phyloP scores from a whole-genome alignment of 129 eudicot species.

The carrot (Daucus carota) region DNA sequence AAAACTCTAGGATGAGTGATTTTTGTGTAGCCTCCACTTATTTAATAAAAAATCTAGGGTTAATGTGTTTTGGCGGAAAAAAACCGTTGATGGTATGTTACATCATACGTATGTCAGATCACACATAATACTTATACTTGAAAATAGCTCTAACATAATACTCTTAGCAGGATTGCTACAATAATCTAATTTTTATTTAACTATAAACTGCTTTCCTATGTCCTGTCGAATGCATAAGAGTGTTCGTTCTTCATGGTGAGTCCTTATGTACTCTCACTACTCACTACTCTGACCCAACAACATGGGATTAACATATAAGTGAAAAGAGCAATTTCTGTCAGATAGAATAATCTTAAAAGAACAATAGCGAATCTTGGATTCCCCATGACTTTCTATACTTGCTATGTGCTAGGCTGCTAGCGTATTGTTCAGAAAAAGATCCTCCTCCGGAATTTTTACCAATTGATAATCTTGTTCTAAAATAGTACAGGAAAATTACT shows the following conservation, averaged over 20 bases:
- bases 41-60: too few relatives aligned
- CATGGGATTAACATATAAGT: not conserved
- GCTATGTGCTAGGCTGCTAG: not conserved
- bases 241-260: not conserved
- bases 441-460: not conserved
- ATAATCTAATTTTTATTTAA: not conserved
- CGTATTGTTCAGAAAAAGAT: not conserved
- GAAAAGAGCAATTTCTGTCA: too few relatives aligned
- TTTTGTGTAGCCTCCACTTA: too few relatives aligned
- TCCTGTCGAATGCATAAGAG: not conserved
- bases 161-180: not conserved
- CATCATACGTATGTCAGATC: too few relatives aligned
- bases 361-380: not conserved
- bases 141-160: too few relatives aligned
- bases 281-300: not conserved
- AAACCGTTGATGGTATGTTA: too few relatives aligned
- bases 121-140: too few relatives aligned
- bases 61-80: too few relatives aligned
- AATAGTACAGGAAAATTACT: too few relatives aligned
- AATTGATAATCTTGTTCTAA: too few relatives aligned
- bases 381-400: not conserved
- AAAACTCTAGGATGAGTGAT: too few relatives aligned
- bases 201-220: not conserved
- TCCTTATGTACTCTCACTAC: not conserved
- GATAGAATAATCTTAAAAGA: too few relatives aligned